phyloP scores from a whole-genome alignment of 2,329 filamentous ascomycete genomes.

The Ascosphaera acerosa region DNA sequence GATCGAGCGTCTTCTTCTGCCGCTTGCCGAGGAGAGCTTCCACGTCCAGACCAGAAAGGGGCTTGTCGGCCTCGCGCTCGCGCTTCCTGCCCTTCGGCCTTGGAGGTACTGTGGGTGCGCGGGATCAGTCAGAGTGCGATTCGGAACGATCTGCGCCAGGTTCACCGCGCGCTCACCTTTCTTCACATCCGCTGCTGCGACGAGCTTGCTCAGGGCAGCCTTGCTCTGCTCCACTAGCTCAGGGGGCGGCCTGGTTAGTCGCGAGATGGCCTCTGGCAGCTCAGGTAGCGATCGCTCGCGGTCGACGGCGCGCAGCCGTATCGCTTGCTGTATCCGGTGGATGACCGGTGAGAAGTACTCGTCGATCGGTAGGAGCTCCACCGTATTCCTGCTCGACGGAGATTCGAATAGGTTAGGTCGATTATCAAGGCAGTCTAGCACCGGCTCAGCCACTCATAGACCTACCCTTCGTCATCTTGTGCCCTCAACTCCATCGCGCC shows the following conservation, averaged over 20 bases:
- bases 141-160: neutral
- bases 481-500: conserved; percentile 71
- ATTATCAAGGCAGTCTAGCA: too few species aligned
- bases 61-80: conserved; percentile 44
- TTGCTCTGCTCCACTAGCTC: conserved; percentile 35
- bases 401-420: conserved; percentile 3
- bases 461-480: conserved; percentile 49
- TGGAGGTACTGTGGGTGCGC: conserved; percentile 39
- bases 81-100: conserved; percentile 50
- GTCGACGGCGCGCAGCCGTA: conserved; percentile 57
- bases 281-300: conserved; percentile 38
- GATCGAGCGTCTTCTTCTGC: conserved; percentile 27
- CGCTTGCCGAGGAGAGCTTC: conserved; percentile 47
- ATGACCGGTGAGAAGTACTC: conserved; percentile 64
- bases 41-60: conserved; percentile 72
- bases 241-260: conserved; percentile 46
- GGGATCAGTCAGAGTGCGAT: conserved; percentile 5
- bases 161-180: conserved; percentile 29
- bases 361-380: conserved; percentile 52
- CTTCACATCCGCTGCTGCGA: conserved; percentile 52
- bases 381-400: conserved; percentile 17
- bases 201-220: conserved; percentile 34
- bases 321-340: conserved; percentile 70
- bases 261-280: conserved; percentile 37
- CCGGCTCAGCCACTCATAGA: neutral